Base-by-base conservation (phyloP, 164 flowering plant genomes). In the Vitis cinerea region DNA sequence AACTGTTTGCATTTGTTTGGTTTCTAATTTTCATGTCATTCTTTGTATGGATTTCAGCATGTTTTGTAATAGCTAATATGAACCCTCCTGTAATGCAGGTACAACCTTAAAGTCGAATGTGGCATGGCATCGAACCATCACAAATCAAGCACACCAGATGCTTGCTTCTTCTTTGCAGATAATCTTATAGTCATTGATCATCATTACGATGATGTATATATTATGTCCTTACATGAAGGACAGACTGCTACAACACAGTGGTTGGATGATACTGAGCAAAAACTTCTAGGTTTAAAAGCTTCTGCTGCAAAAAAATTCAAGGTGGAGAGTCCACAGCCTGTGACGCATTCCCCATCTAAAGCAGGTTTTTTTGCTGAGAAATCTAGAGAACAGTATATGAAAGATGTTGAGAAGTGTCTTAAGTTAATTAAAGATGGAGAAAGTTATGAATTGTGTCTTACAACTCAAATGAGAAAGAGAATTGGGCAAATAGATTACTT, bases 151-250 rank as follows among this genome's bases (percentile, higher is more conserved):
- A 78, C 85, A 58, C 99, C 99, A 50, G 99, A 93, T 87, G 99
- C 99, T 60, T 93, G 99, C 73, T 85, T 95, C 82, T 93, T 95
- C 93, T 93, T 95, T 78, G 90, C 85, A 6, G 99, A 95, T 68
- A 91, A 90, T 75, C 72, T 93, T 77, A 67, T 91, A 5, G 98
- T 83, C 49, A 78, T 90, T 50, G 99, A 95, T 83, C 99, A 95
- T 81, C 69, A 59, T 9, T 62, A 61, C 53, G 80, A 78, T 73
- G 97, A 93, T 79, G 85, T 93, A 56, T 95, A 95, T 72, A 65
- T 91, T 59, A 37, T 95, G 77, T 86, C 90, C 13, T 9, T 93
- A 72, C 69, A 75, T 19, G 88, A 90, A 71, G 73, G 54, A 69
- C 73, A n/a, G 53, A 63, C 76, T 2, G 72, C 55, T 16, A 12